Conservation (phyloP, 129 eudicot species). For the Helianthus annuus region HanXRQr2.0-SUNRISE NC_035447.2:107113373-107113872, state of each 20-base stretch:
- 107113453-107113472: conserved; percentile 64
- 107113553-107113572: too few species aligned
- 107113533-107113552: conserved; percentile 54
- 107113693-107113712: conserved; percentile 98
- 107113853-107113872: neutral
- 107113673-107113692: too few species aligned
- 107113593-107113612: conserved; percentile 44
- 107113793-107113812: conserved; percentile 95
- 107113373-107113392: too few species aligned
- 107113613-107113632: too few species aligned
- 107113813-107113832: conserved; percentile 28
- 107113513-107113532: conserved; percentile 76
- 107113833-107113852: conserved; percentile 13
- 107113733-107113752: conserved; percentile 89
- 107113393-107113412: too few species aligned
- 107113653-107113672: too few species aligned
- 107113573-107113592: conserved; percentile 26
- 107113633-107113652: too few species aligned
- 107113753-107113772: conserved; percentile 96
- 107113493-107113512: conserved; percentile 67
- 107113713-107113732: conserved; percentile 95
- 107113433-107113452: too few species aligned
- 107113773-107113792: conserved; percentile 97
- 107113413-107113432: too few species aligned
- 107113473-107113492: conserved; percentile 96